These are phyloP conservation scores for Cubamyces sp. DNA, from an alignment of 768 basidiomycete genomes.

Conservation along the genomic window DNA sequence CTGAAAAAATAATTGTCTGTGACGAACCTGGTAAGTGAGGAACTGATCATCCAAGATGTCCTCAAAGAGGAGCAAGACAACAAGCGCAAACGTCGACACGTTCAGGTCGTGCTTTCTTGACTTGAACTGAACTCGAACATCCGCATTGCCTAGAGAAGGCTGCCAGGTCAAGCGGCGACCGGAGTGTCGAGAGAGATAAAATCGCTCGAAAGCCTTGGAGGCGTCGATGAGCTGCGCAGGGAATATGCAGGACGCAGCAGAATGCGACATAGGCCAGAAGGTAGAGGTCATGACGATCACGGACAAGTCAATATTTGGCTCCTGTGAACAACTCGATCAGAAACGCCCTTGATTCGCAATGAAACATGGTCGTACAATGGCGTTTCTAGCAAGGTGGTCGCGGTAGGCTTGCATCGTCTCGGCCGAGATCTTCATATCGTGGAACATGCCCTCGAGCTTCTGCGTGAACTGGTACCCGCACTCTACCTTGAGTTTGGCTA, in stretches of 20 bases:
- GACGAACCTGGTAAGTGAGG: conserved; percentile 74
- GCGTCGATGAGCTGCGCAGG: conserved; percentile 65
- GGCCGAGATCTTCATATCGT: conserved; percentile 88
- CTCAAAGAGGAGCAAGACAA: conserved; percentile 89
- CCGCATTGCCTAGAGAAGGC: conserved; percentile 85
- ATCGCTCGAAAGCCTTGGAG: conserved; percentile 81
- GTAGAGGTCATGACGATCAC: conserved; percentile 96
- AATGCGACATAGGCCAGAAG: conserved; percentile 88
- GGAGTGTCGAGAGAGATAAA: conserved; percentile 87
- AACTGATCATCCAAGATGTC: conserved; percentile 65
- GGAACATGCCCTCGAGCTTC: conserved; percentile 98
- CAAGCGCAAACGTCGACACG: conserved; percentile 85
- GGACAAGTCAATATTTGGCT: conserved; percentile 75
- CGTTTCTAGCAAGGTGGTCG: conserved; percentile 53
- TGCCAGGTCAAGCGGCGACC: conserved; percentile 94
- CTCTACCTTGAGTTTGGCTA: conserved; percentile 95
- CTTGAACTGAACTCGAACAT: conserved; percentile 85
- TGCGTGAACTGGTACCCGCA: conserved; percentile 97
- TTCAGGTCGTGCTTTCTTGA: conserved; percentile 84
- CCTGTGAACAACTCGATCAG: conserved; percentile 42
- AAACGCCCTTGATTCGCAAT: too few relatives aligned
- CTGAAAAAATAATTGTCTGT: neutral
- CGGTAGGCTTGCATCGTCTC: conserved; percentile 83
- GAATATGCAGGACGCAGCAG: conserved; percentile 65
- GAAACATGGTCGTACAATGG: conserved; percentile 51